phyloP scores from a whole-genome alignment of 768 basidiomycete genomes.

The Trametes elegans region DNA sequence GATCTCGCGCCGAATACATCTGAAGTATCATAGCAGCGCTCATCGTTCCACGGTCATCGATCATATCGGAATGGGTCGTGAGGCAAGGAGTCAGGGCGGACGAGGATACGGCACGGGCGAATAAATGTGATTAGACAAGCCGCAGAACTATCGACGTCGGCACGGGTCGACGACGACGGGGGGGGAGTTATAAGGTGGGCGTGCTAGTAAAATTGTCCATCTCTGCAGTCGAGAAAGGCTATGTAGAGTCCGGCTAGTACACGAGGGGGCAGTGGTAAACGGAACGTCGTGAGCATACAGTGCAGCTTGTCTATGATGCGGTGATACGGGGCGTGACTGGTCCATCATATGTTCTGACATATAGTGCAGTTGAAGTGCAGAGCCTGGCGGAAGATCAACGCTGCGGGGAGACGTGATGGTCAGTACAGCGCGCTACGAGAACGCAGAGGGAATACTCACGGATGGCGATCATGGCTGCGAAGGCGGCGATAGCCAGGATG shows the following conservation, averaged over 20 bases:
- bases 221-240: conserved; percentile 18
- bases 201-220: conserved; percentile 21
- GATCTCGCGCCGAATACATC: too few species aligned
- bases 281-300: conserved; percentile 19
- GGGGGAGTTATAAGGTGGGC: not conserved
- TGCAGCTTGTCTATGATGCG: conserved; percentile 18
- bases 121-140: not conserved
- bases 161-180: too few species aligned
- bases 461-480: conserved; percentile 73
- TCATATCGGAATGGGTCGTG: too few species aligned
- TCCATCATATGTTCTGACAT: conserved; percentile 29
- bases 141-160: not conserved
- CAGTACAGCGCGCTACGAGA: not conserved
- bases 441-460: conserved; percentile 48
- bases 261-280: not conserved
- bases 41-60: too few species aligned
- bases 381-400: conserved; percentile 27
- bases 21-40: too few species aligned
- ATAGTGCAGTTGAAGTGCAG: conserved; percentile 29
- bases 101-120: too few species aligned
- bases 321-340: conserved; percentile 17
- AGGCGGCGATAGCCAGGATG: conserved; percentile 60
- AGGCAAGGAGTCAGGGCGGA: not conserved
- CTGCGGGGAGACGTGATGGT: conserved; percentile 14
- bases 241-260: conserved; percentile 23